phyloP scores from a whole-genome alignment of 2,329 filamentous ascomycete species.

The Trichophyton schoenleinii region DNA sequence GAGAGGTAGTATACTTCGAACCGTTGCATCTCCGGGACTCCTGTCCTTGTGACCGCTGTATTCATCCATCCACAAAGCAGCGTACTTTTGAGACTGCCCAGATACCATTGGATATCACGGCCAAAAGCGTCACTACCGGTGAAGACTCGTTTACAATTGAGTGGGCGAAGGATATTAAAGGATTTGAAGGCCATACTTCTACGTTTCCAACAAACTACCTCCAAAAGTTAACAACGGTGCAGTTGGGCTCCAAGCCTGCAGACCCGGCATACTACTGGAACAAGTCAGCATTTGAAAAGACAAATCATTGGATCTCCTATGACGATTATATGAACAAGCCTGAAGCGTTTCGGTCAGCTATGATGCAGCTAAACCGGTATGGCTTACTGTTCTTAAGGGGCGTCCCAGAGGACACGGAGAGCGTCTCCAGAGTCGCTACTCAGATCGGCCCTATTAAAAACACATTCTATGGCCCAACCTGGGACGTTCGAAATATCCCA shows the following conservation, averaged over 20 bases:
- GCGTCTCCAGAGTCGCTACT: slow-evolving; percentile 55
- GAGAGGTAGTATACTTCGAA: neutral
- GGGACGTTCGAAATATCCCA: slow-evolving; percentile 74
- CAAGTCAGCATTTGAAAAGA: slow-evolving; percentile 29
- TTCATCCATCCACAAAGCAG: slow-evolving; percentile 48
- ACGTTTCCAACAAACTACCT: neutral
- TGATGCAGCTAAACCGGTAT: slow-evolving; percentile 50
- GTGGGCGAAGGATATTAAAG: slow-evolving; percentile 49
- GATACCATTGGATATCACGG: slow-evolving; percentile 40
- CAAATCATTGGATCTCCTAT: slow-evolving; percentile 50
- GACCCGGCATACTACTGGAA: slow-evolving; percentile 3
- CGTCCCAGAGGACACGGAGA: slow-evolving; percentile 55
- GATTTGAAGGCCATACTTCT: slow-evolving; percentile 19
- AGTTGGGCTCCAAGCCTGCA: neutral
- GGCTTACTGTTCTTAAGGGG: slow-evolving; percentile 67
- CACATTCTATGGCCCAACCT: slow-evolving; percentile 84
- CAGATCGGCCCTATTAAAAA: slow-evolving; percentile 68
- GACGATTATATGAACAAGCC: slow-evolving; percentile 55
- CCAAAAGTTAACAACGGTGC: neutral
- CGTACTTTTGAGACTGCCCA: slow-evolving; percentile 53
- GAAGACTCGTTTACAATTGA: slow-evolving; percentile 36
- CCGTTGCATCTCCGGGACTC: slow-evolving; percentile 39
- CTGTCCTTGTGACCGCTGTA: slow-evolving; percentile 43
- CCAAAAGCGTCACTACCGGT: slow-evolving; percentile 26
- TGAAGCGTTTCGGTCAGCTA: slow-evolving; percentile 45